These are phyloP conservation scores for Pythium brassicae DNA, from an alignment of 352 stramenopile genomes.

Conservation along the genomic window DNA sequence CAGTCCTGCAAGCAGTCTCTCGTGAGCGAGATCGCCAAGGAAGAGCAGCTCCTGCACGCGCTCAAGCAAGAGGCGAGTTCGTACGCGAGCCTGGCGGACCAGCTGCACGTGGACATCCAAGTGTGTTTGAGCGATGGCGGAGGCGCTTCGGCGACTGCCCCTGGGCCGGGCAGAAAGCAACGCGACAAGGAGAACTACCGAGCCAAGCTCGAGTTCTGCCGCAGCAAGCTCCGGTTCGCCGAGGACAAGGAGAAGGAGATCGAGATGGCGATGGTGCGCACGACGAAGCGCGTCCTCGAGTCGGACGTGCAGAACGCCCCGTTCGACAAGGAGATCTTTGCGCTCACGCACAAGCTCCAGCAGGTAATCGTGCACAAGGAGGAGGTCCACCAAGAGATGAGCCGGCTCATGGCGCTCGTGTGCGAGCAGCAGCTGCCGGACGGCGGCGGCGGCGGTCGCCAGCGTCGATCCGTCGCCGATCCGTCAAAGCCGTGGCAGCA, in stretches of 20 bases:
- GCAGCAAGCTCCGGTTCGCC: constrained; percentile 49
- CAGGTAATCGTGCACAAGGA: constrained; percentile 74
- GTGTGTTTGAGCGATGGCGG: constrained; percentile 24
- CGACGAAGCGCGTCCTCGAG: constrained; percentile 67
- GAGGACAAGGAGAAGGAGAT: constrained; percentile 73
- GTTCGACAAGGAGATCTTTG: constrained; percentile 81
- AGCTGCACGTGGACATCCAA: constrained; percentile 45
- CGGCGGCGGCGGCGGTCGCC: not conserved
- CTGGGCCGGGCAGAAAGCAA: constrained; percentile 11
- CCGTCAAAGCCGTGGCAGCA: not conserved
- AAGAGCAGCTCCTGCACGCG: constrained; percentile 57
- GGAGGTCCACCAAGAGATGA: constrained; percentile 73
- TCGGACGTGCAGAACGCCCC: constrained; percentile 34
- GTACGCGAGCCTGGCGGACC: constrained; percentile 52
- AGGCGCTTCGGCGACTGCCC: not conserved
- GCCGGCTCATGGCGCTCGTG: constrained; percentile 39
- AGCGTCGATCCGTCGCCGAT: not conserved
- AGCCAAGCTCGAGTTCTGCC: constrained; percentile 49
- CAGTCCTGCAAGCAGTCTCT: constrained; percentile 68
- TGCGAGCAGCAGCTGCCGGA: constrained; percentile 5
- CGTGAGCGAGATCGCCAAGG: constrained; percentile 50
- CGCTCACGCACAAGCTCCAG: constrained; percentile 67
- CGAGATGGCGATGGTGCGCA: constrained; percentile 59
- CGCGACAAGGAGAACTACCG: constrained; percentile 40
- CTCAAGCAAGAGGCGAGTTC: constrained; percentile 42